Conservation (phyloP, 1,284 basidiomycete genomes). For the Lignosus rhinocerotis region DNA sequence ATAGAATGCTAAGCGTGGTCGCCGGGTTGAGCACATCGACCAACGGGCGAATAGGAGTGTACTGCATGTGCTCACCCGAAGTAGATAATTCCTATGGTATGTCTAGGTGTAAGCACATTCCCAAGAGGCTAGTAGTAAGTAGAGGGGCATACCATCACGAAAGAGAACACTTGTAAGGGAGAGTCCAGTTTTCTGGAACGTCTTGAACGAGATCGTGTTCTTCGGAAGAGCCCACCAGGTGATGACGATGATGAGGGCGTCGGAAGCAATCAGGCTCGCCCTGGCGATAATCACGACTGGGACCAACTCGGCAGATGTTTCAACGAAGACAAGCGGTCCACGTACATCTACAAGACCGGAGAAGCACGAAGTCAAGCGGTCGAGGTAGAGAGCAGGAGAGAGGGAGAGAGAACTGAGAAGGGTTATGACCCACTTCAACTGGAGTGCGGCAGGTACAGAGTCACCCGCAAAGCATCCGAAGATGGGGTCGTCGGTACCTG, state of each 20-base stretch:
- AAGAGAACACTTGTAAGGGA: not conserved
- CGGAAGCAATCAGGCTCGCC: not conserved
- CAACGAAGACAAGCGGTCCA: not conserved
- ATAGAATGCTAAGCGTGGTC: not conserved
- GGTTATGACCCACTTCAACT: not conserved
- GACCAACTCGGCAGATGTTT: not conserved
- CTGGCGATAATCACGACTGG: conserved; percentile 1
- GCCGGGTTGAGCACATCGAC: not conserved
- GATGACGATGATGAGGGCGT: not conserved
- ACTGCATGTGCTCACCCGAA: not conserved
- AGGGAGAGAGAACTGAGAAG: no score
- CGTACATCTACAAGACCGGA: not conserved
- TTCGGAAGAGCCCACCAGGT: not conserved
- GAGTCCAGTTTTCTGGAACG: no score
- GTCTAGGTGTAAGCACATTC: not conserved
- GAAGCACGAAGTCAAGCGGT: not conserved
- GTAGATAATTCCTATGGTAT: not conserved
- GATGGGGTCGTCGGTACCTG: not conserved
- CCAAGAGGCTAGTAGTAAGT: not conserved
- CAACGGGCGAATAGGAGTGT: no score
- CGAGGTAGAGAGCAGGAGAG: no score
- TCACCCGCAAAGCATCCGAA: not conserved
- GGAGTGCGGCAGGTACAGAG: not conserved
- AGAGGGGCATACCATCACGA: not conserved
- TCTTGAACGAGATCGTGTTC: not conserved